phyloP scores from a whole-genome alignment of 805 yeast genomes.

The Saccharomycopsis sp. region DNA sequence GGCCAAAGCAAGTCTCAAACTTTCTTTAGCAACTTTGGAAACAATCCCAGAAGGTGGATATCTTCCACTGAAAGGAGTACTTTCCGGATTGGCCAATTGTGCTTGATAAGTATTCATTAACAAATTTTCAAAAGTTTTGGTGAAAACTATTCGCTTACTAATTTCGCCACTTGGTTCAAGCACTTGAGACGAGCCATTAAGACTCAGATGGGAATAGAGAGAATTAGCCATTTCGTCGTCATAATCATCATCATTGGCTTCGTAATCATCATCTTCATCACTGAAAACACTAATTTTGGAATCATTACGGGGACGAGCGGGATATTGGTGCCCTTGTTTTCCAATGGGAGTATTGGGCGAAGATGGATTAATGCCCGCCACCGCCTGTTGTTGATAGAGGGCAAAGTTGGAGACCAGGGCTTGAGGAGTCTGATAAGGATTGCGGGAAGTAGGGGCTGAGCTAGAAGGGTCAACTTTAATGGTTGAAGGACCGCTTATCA shows the following conservation, averaged over 20 bases:
- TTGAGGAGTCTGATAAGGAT: constrained; percentile 18
- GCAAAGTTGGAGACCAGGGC: constrained; percentile 14
- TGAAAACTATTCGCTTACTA: constrained; percentile 4
- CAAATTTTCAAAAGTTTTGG: constrained; percentile 12
- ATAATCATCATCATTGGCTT: constrained; percentile 4
- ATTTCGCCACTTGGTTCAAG: neutral
- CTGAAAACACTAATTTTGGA: constrained; percentile 12
- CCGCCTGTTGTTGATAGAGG: constrained; percentile 4
- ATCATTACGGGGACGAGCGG: constrained; percentile 2
- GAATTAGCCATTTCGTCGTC: constrained; percentile 10
- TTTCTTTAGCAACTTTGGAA: constrained; percentile 47
- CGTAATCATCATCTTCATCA: constrained; percentile 10
- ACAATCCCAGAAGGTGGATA: constrained; percentile 63
- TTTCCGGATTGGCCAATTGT: constrained; percentile 44
- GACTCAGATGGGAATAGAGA: constrained; percentile 13
- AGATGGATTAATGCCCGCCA: no score
- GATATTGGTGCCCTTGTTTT: no score
- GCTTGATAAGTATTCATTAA: constrained; percentile 30
- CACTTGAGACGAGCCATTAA: constrained; percentile 3
- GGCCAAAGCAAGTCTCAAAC: constrained; percentile 30
- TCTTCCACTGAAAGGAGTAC: constrained; percentile 55
- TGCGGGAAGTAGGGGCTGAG: neutral
- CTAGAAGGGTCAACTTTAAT: neutral
- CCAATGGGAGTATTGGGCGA: no score
- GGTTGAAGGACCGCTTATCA: neutral